Evolutionary conservation across 805 yeast genomes (phyloP).

Genomic region (Saccharomycopsis vini): DNA sequence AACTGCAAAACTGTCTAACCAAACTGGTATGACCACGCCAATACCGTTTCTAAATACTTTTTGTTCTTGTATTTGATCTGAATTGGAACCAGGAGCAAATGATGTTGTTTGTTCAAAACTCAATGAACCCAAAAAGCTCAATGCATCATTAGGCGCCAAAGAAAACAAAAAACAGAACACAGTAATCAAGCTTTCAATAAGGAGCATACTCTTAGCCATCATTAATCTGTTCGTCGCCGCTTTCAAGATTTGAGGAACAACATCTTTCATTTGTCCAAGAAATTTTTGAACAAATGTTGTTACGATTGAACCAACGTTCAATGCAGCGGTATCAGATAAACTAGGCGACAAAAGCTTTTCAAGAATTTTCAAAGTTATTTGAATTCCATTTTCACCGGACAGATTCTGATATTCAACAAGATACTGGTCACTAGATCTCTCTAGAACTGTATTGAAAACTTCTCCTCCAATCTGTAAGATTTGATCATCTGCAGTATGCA

Average conservation of each 20-base stretch:
- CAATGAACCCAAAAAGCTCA: conserved; percentile 48
- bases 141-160: conserved; percentile 51
- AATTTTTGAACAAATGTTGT: conserved; percentile 49
- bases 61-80: conserved; percentile 1
- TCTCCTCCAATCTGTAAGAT: conserved; percentile 72
- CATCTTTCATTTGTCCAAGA: conserved; percentile 28
- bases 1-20: conserved; percentile 78
- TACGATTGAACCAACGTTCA: conserved; percentile 64
- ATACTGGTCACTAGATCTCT: conserved; percentile 27
- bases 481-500: conserved; percentile 58
- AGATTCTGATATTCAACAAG: conserved; percentile 11
- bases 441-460: conserved; percentile 53
- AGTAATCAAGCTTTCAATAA: conserved; percentile 67
- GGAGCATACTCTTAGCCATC: conserved; percentile 56
- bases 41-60: conserved; percentile 33
- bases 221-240: conserved; percentile 66
- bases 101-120: conserved; percentile 21
- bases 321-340: conserved; percentile 72
- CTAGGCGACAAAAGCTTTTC: conserved; percentile 63
- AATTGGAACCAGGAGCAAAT: background rate
- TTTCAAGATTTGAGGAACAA: conserved; percentile 46
- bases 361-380: conserved; percentile 52
- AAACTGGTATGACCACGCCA: conserved; percentile 54
- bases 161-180: conserved; percentile 68
- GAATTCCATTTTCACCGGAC: conserved; percentile 37